Percentiles rank a stretch among this genome's conserved stretches.
phyloP scores from a whole-genome alignment of 176 grass and related monocot species.

The Alloteropsis semialata region DNA sequence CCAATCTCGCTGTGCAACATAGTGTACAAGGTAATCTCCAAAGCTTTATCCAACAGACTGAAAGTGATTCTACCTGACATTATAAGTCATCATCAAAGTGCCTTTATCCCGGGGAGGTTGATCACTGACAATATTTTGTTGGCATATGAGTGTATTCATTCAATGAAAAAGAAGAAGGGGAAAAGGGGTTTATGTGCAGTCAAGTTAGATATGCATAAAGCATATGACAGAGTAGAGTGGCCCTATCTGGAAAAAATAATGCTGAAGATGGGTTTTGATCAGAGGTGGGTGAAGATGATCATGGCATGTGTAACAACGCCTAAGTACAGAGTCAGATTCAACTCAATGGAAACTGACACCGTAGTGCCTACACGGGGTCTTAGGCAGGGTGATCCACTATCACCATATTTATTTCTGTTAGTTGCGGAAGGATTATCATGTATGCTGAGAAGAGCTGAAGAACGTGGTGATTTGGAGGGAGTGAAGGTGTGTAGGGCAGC shows the following conservation, averaged over 20 bases:
- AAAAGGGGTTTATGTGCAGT: too few relatives aligned
- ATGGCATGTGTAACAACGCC: neutral
- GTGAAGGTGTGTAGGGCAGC: too few relatives aligned
- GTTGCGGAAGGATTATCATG: neutral
- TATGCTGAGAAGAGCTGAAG: too few relatives aligned
- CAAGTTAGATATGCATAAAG: too few relatives aligned
- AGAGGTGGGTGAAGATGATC: neutral
- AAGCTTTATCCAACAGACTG: fast-evolving
- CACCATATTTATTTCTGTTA: neutral
- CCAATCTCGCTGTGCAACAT: neutral
- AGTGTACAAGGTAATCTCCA: neutral
- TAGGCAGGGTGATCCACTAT: neutral
- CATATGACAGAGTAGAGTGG: too few relatives aligned
- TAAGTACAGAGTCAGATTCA: neutral
- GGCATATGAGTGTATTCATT: neutral
- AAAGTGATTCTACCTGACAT: neutral
- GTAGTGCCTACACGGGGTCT: neutral
- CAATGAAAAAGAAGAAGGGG: too few relatives aligned
- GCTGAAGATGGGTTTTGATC: neutral
- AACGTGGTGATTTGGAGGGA: too few relatives aligned
- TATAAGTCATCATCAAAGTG: neutral
- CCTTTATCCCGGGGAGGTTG: neutral
- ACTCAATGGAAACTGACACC: neutral
- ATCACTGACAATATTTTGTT: neutral
- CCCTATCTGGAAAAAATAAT: too few relatives aligned